Percentiles rank a stretch among this genome's conserved stretches.
These are phyloP conservation scores for Vigna nakashimae DNA, from an alignment of 306 rosid genomes.

Conservation along the genomic window DNA sequence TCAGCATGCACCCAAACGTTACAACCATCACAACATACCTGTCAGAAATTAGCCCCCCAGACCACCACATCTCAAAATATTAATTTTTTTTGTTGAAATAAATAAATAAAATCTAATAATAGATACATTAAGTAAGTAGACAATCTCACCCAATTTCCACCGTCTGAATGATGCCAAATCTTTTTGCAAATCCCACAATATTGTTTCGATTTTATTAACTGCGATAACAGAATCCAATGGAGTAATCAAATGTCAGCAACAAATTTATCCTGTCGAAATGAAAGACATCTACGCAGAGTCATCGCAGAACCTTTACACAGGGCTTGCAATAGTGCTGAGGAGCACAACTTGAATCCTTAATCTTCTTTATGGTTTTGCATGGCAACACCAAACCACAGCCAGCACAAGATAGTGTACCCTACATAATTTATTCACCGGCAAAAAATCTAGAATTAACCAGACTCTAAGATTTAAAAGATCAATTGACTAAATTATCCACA, in stretches of 20 bases:
- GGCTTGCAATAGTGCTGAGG: conserved; percentile 69
- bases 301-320: conserved; percentile 71
- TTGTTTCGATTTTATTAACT: conserved; percentile 89
- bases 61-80: conserved; percentile 40
- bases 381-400: conserved; percentile 74
- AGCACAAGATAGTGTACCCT: conserved; percentile 71
- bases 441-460: conserved; percentile 32
- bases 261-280: conserved; percentile 23
- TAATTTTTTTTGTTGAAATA: conserved; percentile 22
- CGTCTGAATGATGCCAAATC: conserved; percentile 97
- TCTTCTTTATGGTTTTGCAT: conserved; percentile 60
- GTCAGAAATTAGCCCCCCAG: conserved; percentile 39
- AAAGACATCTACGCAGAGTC: conserved; percentile 30
- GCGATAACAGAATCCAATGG: conserved; percentile 36
- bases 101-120: conserved; percentile 21
- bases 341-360: conserved; percentile 56
- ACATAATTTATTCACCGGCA: conserved; percentile 47
- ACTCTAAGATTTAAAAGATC: conserved; percentile 1
- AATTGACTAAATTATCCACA: conserved; percentile 5
- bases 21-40: conserved; percentile 97
- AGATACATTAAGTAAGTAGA: conserved; percentile 38
- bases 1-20: conserved; percentile 98
- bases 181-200: conserved; percentile 90
- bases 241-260: conserved; percentile 32
- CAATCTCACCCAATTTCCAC: conserved; percentile 87